phyloP scores from a whole-genome alignment of 345 rosid genomes.

The Hibiscus mutabilis region DNA sequence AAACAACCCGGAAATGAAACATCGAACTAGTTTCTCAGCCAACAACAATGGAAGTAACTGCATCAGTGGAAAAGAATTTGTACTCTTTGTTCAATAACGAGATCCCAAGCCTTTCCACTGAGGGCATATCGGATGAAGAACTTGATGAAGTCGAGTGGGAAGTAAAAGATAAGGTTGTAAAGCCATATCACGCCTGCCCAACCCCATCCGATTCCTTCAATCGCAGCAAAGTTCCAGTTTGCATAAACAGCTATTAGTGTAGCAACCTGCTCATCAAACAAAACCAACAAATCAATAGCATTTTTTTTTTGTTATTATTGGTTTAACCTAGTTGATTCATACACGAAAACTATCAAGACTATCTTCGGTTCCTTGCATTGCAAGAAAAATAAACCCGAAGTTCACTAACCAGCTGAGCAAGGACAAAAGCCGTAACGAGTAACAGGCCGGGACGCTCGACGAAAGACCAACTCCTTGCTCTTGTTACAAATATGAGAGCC shows the following conservation, averaged over 20 bases:
- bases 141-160: constrained; percentile 50
- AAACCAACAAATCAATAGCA: neutral
- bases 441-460: constrained; percentile 50
- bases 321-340: neutral
- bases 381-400: neutral
- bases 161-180: constrained; percentile 40
- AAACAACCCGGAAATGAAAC: neutral
- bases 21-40: neutral
- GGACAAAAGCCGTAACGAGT: constrained; percentile 35
- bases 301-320: neutral
- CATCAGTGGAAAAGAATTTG: neutral
- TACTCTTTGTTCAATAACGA: constrained; percentile 61
- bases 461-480: constrained; percentile 53
- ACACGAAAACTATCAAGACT: neutral
- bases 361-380: neutral
- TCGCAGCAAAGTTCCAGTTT: constrained; percentile 46
- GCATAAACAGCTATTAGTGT: constrained; percentile 52
- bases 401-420: constrained; percentile 47
- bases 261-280: constrained; percentile 34
- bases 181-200: constrained; percentile 64
- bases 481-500: constrained; percentile 60
- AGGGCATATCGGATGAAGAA: constrained; percentile 43
- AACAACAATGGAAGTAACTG: neutral
- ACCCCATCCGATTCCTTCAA: constrained; percentile 57
- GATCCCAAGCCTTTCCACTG: constrained; percentile 58